phyloP scores from a whole-genome alignment of 495 filamentous ascomycete genomes.

The Penicillium maclennaniae region DNA sequence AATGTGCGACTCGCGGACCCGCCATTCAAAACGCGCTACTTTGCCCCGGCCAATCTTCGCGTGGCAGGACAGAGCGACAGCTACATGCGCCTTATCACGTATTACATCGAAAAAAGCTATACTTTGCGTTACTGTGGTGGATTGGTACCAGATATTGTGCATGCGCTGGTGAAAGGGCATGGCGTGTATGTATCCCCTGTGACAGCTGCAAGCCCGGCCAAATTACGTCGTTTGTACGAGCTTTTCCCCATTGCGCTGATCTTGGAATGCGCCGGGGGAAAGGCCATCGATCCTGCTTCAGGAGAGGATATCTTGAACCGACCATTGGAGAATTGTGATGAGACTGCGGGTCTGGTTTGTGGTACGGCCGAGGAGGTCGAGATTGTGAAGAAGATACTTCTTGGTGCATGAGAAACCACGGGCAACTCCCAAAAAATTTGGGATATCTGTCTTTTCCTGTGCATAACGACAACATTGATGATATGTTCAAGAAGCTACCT shows the following conservation, averaged over 20 bases:
- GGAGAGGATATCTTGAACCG: slow-evolving; percentile 37
- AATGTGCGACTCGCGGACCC: slow-evolving; percentile 21
- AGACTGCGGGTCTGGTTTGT: slow-evolving; percentile 47
- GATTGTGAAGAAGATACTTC: slow-evolving; percentile 20
- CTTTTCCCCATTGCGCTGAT: slow-evolving; percentile 47
- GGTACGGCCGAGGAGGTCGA: slow-evolving; percentile 46
- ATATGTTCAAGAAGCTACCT: no score
- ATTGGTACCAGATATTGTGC: slow-evolving; percentile 51
- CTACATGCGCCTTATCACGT: slow-evolving; percentile 40
- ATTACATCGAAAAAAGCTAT: slow-evolving; percentile 40
- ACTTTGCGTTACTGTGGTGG: slow-evolving; percentile 51
- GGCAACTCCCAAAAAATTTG: no score
- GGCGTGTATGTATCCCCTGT: slow-evolving; percentile 50
- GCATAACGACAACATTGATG: no score
- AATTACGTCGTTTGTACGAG: slow-evolving; percentile 50
- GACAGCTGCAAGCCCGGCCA: slow-evolving; percentile 39
- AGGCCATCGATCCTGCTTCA: slow-evolving; percentile 38
- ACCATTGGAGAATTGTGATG: slow-evolving; percentile 34
- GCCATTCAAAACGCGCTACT: slow-evolving; percentile 40
- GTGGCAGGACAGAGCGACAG: slow-evolving; percentile 36
- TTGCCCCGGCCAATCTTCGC: slow-evolving; percentile 53
- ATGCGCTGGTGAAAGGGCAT: slow-evolving; percentile 49
- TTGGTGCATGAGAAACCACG: neutral
- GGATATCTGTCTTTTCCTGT: no score
- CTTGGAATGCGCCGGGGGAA: slow-evolving; percentile 49